These are phyloP conservation scores for Torulaspora pretoriensis DNA, from an alignment of 1,139 yeast species.

Conservation along the genomic window DNA sequence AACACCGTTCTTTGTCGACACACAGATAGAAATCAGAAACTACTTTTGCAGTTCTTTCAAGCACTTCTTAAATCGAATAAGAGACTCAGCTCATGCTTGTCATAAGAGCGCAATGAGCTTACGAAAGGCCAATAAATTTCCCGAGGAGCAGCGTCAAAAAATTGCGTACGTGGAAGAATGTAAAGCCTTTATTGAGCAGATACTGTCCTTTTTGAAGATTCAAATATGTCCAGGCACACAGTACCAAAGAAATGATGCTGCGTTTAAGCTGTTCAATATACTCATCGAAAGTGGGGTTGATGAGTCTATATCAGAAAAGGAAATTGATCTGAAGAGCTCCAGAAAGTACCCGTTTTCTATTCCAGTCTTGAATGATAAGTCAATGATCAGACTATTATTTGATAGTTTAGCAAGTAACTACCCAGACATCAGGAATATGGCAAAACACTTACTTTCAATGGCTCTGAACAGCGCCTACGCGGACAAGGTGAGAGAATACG, in stretches of 20 bases:
- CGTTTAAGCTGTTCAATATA: constrained; percentile 47
- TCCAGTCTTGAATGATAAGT: constrained; percentile 40
- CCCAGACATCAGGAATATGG: constrained; percentile 62
- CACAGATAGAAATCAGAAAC: constrained; percentile 63
- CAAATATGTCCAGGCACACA: constrained; percentile 63
- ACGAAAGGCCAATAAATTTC: constrained; percentile 37
- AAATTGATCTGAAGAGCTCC: constrained; percentile 32
- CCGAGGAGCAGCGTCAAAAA: constrained; percentile 37
- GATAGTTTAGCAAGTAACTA: constrained; percentile 65
- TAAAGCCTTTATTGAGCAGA: constrained; percentile 43
- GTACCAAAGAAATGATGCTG: constrained; percentile 55
- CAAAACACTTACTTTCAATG: constrained; percentile 48
- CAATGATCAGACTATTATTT: constrained; percentile 46
- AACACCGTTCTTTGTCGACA: constrained; percentile 54
- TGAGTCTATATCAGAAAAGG: constrained; percentile 37
- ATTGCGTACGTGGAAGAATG: constrained; percentile 34
- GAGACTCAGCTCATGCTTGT: constrained; percentile 61
- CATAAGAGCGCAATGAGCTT: constrained; percentile 46
- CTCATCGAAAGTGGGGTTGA: constrained; percentile 59
- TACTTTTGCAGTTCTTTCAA: constrained; percentile 57
- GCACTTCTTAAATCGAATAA: constrained; percentile 56
- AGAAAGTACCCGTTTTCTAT: constrained; percentile 46
- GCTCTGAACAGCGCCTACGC: constrained; percentile 30
- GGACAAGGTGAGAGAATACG: neutral
- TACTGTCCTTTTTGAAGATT: constrained; percentile 41